Evolutionary conservation across 2,329 filamentous ascomycete genomes (phyloP), one percentile per base, ranked within the genome.

Genomic region (Talaromyces sp.): DNA sequence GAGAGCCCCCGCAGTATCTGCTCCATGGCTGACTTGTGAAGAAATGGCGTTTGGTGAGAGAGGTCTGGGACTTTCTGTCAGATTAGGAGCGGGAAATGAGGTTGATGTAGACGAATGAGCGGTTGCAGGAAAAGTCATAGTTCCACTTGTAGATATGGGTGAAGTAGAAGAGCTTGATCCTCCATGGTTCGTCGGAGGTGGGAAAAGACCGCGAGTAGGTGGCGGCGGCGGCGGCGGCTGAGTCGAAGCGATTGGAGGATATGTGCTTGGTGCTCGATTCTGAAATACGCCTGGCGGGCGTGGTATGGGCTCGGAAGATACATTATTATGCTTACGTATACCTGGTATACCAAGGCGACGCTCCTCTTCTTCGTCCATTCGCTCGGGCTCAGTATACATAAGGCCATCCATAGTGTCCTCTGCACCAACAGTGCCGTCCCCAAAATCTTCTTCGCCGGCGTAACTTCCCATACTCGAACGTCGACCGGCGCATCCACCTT

Each of bases 401-500:
- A 89, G 78, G 4, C 86, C 87, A 67, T 89, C 86, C 86, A 89
- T 89, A 58, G 80, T 79, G 62, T 88, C 86, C 9, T 86, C 84
- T 22, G 79, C 76, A 59, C 80, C 79, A 33, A 74, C 76, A 67
- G 80, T 78, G 47, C 73, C 75, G 37, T 82, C 80, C 0, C 73
- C 76, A 65, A 87, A 83, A 56, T 95, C 91, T 62, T 93, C 92
- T 41, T 93, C 90, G 19, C 90, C 89, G 33, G 87, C 90, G 76
- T 93, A 96, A 74, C 89, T 89, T 50, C 90, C 89, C 85, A 93
- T 89, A 72, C 93, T 97, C 45, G 92, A 89, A 69, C 95, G 86
- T 65, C 95, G 88, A 64, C 95, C 95, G 13, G 96, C 95, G 79
- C 95, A 99, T 57, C 95, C 95, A 62, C 95, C 95, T 62, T 93